Evolutionary conservation across 1,139 yeast genomes (phyloP), one percentile per base, ranked within the genome.

Genomic region (Eremothecium coryli): DNA sequence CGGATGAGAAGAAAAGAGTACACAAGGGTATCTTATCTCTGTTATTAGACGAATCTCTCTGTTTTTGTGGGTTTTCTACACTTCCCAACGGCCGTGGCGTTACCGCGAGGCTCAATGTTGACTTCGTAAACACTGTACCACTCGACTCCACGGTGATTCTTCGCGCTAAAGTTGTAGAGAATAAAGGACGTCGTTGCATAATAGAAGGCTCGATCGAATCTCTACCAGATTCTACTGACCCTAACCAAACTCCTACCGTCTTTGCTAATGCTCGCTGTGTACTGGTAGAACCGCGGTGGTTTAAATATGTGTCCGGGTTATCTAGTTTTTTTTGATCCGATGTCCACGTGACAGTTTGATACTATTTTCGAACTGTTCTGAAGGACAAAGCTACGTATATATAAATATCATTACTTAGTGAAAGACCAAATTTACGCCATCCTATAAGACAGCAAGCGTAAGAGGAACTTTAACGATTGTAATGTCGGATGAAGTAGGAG

Each of bases 41-140:
- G 2, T 61, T 90, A 24, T 51, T 90, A 31, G 98, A 90, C 56
- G 98, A 90, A 55, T 78, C 82, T 0, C 64, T 90, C 29, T 85
- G 95, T 49, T 69, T 76, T 30, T 82, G 95, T 51, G 97, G 95
- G 13, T 90, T 86, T 53, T 76, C 88, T 4, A 61, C 69, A 21
- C 64, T 90, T n/a, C 97, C 98, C 1, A 74, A 78, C 37, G 72
- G 75, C 38, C 68, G 79, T 36, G 97, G 97, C n/a, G 95, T 90
- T 13, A 90, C 98, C 1, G 98, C 95, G 0, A 69, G 70, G 32
- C 63, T 90, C 29, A 63, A 71, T 11, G 66, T 90, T 12, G 68
- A 81, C 40, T 90, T 82, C 55, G 51, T 65, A 32, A 68, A 72
- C 21, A 93, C 84, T 42, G 66, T 71, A 2, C 74, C 75, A 1